These are phyloP conservation scores for Nannochloris sp. DNA, from an alignment of 139 green algal species.

Conservation along the genomic window DNA sequence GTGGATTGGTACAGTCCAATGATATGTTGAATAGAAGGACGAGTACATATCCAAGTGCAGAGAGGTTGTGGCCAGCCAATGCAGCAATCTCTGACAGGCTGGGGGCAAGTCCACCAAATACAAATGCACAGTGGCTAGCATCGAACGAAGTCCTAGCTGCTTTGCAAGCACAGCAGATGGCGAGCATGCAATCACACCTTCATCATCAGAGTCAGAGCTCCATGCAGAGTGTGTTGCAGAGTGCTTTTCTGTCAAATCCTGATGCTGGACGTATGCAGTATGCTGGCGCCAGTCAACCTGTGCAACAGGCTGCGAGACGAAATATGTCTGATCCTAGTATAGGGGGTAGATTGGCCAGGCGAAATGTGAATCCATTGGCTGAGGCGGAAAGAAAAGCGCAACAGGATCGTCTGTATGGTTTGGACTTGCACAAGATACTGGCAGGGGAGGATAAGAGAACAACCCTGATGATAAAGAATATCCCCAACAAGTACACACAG, in stretches of 20 bases:
- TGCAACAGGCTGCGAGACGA: slow-evolving; percentile 16
- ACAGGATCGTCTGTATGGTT: slow-evolving; percentile 72
- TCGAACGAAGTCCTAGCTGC: not conserved
- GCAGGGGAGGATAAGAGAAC: slow-evolving; percentile 80
- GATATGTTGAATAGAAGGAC: not conserved
- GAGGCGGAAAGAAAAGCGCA: slow-evolving; percentile 68
- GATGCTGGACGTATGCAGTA: not conserved
- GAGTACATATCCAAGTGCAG: not conserved
- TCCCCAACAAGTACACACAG: slow-evolving; percentile 99
- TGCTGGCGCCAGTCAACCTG: not conserved
- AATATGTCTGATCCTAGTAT: slow-evolving; percentile 21
- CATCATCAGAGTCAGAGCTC: slow-evolving; percentile 24
- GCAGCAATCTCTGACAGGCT: not conserved
- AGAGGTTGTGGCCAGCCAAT: not conserved
- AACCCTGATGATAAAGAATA: slow-evolving; percentile 99
- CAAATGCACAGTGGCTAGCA: not conserved
- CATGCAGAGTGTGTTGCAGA: slow-evolving; percentile 26
- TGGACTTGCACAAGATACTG: slow-evolving; percentile 64
- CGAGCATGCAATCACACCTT: slow-evolving; percentile 37
- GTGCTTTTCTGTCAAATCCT: slow-evolving; percentile 20
- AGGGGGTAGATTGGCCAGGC: slow-evolving; percentile 56
- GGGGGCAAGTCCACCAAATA: not conserved
- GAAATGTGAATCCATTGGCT: slow-evolving; percentile 53
- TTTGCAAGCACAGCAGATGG: slow-evolving; percentile 20
- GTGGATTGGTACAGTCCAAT: not conserved